Evolutionary conservation across 805 yeast species (phyloP).

Genomic region (Wickerhamiella vanderwaltii): DNA sequence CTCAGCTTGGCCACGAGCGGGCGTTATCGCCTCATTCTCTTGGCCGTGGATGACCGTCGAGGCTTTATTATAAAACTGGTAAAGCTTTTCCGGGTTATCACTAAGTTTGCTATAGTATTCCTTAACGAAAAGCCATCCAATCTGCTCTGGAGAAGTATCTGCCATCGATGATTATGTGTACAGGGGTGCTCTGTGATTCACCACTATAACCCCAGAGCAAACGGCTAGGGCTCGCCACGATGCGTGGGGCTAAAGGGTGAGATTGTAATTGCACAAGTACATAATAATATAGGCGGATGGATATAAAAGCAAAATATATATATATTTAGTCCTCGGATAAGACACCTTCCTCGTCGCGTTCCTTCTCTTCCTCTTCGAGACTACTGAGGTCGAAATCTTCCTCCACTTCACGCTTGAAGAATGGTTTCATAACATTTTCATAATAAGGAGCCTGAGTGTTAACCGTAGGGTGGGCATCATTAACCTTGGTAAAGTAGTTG

Average conservation of each 20-base stretch:
- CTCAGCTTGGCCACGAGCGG: constrained; percentile 25
- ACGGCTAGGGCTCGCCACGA: too few species aligned
- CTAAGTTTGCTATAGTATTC: constrained; percentile 30
- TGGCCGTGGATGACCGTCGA: constrained; percentile 30
- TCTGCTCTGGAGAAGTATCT: constrained; percentile 14
- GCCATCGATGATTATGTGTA: too few species aligned
- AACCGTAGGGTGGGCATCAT: constrained; percentile 35
- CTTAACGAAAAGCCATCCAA: constrained; percentile 33
- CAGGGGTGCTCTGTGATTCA: too few species aligned
- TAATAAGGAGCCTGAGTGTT: constrained; percentile 52
- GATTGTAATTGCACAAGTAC: too few species aligned
- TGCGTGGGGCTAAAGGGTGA: too few species aligned
- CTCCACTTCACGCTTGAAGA: constrained; percentile 25
- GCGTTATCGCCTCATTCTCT: constrained; percentile 27
- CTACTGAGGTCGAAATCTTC: constrained; percentile 16
- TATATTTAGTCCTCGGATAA: too few species aligned
- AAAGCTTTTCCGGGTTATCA: constrained; percentile 25
- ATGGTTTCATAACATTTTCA: constrained; percentile 27
- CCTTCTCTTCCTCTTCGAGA: constrained; percentile 16
- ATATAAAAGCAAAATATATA: too few species aligned
- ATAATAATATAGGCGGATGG: too few species aligned
- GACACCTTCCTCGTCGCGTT: constrained; percentile 11
- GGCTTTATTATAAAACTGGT: constrained; percentile 27
- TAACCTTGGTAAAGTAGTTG: constrained; percentile 52
- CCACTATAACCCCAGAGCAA: too few species aligned